Base-by-base conservation (phyloP, 148 eudicot species). In the Agrostemma githago region DNA sequence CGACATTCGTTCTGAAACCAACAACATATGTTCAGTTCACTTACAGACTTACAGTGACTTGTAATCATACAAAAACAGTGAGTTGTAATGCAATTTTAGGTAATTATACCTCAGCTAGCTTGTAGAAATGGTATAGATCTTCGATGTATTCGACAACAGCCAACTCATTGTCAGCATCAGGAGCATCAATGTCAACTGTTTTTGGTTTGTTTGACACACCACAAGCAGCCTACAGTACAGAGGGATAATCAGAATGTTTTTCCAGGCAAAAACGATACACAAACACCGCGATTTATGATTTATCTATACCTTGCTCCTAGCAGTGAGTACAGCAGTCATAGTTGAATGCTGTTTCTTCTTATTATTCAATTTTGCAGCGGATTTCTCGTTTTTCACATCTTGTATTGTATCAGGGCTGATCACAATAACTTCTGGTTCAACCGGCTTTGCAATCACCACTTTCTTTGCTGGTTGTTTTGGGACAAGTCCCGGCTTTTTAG, bases 111-210 rank as follows among this genome's bases (percentile, higher is more conserved):
- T 90, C 98, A 44, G 92, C 71, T 8, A 77, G 74, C 86, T 89
- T 93, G 69, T 93, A 93, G 81, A 82, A 90, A 12, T 58, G 82
- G 86, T 93, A 93, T 62, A 93, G 88, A 60, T 93, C 98, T 39
- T 93, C 98, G 44, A 90, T 82, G 69, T 93, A 93, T 79, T 93
- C 98, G 53, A 88, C 94, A 34, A 82, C 98, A n/a, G 98, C 94
- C 77, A 93, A 69, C 71, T 93, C 93, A 66, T 93, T 83, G 61
- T 88, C 74, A 16, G 62, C 77, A 76, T 93, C 98, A 48, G 74
- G 77, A 73, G 89, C 93, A 85, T 93, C 98, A 72, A 93, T 93
- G 79, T 93, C 81, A 2, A 79, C 79, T n/a, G 85, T 70, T 8
- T 75, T 85, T 0, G 90, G 91, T 73, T 79, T 83, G 71, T 66